Conservation (phyloP, 495 filamentous ascomycete species). For the Paragyromitra xinjiangensis region DNA sequence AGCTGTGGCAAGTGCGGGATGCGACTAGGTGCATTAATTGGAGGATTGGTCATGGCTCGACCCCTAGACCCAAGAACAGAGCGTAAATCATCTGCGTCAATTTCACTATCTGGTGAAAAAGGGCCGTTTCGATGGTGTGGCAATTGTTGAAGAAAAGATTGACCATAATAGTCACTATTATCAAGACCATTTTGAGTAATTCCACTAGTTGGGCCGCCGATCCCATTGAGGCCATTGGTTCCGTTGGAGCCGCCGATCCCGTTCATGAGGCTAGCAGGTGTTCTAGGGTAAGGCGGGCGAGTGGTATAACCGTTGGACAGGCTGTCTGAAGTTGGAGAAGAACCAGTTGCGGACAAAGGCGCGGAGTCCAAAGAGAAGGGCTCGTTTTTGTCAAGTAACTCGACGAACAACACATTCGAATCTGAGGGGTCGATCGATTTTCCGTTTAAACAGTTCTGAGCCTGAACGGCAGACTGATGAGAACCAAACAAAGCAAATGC, state of each 20-base stretch:
- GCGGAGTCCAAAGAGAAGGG: constrained; percentile 26
- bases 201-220: constrained; percentile 18
- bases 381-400: constrained; percentile 44
- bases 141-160: constrained; percentile 46
- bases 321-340: constrained; percentile 45
- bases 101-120: constrained; percentile 37
- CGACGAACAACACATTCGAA: constrained; percentile 43
- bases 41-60: constrained; percentile 46
- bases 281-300: constrained; percentile 31
- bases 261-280: constrained; percentile 18
- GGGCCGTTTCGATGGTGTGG: constrained; percentile 40
- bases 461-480: constrained; percentile 49
- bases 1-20: constrained; percentile 51
- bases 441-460: constrained; percentile 49
- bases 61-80: constrained; percentile 43
- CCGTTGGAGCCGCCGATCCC: constrained; percentile 34
- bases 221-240: constrained; percentile 38
- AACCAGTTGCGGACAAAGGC: constrained; percentile 35
- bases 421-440: constrained; percentile 44
- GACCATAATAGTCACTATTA: constrained; percentile 36
- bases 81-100: constrained; percentile 46
- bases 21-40: constrained; percentile 29
- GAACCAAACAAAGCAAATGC: constrained; percentile 50
- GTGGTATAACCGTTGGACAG: constrained; percentile 44
- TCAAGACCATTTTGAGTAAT: constrained; percentile 42